Percentiles rank a stretch among this genome's conserved stretches.
Conservation (phyloP, 768 basidiomycete genomes). For the Kwoniella sp. region DNA sequence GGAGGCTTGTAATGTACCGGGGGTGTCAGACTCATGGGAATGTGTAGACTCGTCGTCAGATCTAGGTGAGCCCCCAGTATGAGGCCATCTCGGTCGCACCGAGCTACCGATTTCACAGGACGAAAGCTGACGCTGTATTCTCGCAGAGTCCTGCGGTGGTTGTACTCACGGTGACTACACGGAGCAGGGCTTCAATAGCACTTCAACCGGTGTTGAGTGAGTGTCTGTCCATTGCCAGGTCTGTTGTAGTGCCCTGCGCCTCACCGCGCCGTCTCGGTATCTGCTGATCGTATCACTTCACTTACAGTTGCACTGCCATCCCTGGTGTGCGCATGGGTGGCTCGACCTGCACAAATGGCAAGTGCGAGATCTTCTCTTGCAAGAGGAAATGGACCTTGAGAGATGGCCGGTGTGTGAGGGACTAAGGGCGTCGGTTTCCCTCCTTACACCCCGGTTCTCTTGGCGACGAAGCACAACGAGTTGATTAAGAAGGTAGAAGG, state of each 20-base stretch:
- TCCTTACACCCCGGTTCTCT: no score
- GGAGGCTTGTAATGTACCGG: conserved; percentile 8
- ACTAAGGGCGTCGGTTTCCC: no score
- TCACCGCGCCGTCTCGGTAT: background rate
- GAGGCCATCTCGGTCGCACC: no score
- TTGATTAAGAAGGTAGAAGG: no score
- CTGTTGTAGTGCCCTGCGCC: no score
- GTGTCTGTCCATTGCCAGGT: no score
- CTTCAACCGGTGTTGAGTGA: conserved; percentile 16
- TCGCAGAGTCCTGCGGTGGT: conserved; percentile 16
- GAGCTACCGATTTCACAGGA: background rate
- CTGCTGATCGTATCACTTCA: background rate
- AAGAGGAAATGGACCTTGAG: conserved; percentile 9
- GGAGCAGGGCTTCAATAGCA: background rate
- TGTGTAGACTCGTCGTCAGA: conserved; percentile 15
- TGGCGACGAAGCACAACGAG: no score
- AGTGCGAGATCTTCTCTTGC: conserved; percentile 15
- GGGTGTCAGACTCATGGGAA: conserved; percentile 14
- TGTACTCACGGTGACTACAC: conserved; percentile 16
- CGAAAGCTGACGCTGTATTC: background rate
- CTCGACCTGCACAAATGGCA: conserved; percentile 15
- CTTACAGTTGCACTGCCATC: conserved; percentile 6
- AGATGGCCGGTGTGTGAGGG: conserved; percentile 16
- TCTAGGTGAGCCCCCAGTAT: conserved; percentile 21
- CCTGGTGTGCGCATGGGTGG: conserved; percentile 15